Base-by-base conservation (phyloP, 768 basidiomycete genomes). In the Panaeolus papilionaceus region DNA sequence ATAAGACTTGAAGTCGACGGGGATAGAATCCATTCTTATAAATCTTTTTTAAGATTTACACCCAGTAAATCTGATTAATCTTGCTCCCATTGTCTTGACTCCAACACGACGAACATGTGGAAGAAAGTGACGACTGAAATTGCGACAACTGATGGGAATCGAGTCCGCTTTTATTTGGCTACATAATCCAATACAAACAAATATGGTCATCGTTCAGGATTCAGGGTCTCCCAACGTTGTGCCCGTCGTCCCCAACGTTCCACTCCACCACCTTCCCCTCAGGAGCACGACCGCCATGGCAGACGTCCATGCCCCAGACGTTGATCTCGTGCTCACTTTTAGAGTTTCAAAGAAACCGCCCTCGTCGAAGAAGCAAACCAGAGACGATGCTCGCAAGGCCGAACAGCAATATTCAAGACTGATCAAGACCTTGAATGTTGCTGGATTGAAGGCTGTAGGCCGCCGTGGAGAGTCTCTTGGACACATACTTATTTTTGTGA, bases 251-350 rank as follows among this genome's bases (percentile, higher is more conserved):
- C 54, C 28, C 54, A 58, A 58, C 54, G 54, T 58, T 28, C 54
- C 54, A 33, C 28, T 33, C 54, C 54, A 58, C 54, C 44, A 14
- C 40, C 65, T 23, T 39, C 42, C 42, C 49, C 37, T 16, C 33
- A 66, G 18, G 40, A 23, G 54, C 26, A 20, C 28, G 61, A 63
- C 58, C 63, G 65, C 49, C 26, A 76, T 75, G 75, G 12, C 71
- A 38, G 69, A 71, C 20, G 51, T 45, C 40, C 67, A 69, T 61
- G 73, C 75, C 9, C 89, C 87, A 14, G 83, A 88, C 65, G 88
- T 92, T 61, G 92, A 95, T 78, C 82, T 94, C 38, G 88, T 94
- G 63, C 80, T 95, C 68, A 81, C 91, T 51, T 94, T 94, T 74
- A 85, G 86, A 54, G 85, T 88, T 0, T 79, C 84, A 1, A 80